phyloP scores from a whole-genome alignment of 2,329 filamentous ascomycete species.

The Emergomyces pasteurianus region DNA sequence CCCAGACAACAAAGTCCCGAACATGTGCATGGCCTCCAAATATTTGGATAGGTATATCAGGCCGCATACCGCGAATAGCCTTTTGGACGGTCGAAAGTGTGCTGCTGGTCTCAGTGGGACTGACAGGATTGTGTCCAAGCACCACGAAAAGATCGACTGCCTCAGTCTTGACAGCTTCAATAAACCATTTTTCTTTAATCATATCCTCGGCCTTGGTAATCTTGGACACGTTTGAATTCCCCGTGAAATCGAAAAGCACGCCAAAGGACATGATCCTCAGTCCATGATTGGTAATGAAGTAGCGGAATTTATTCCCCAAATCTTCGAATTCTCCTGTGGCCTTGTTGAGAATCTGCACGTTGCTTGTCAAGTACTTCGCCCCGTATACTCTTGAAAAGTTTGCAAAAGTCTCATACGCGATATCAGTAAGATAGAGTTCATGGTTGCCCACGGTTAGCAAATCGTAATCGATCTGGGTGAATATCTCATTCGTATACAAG shows the following conservation, averaged over 20 bases:
- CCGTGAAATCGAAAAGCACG: conserved; percentile 39
- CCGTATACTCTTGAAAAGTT: conserved; percentile 48
- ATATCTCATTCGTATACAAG: conserved; percentile 41
- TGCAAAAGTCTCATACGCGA: conserved; percentile 50
- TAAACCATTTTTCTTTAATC: conserved; percentile 48
- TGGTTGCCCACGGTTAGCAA: conserved; percentile 49
- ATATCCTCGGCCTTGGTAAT: conserved; percentile 44
- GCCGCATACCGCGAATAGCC: conserved; percentile 46
- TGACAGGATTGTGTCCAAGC: conserved; percentile 51
- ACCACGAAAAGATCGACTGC: conserved; percentile 54
- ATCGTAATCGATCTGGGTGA: conserved; percentile 43
- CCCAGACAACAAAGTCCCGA: conserved; percentile 53
- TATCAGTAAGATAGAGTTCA: conserved; percentile 51
- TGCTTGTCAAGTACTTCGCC: conserved; percentile 42
- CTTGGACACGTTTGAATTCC: conserved; percentile 50
- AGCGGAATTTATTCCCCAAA: conserved; percentile 37
- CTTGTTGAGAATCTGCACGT: conserved; percentile 39
- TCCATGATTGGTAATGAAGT: conserved; percentile 39
- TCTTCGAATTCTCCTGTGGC: conserved; percentile 33
- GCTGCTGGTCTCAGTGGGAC: conserved; percentile 31
- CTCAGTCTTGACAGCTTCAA: conserved; percentile 42
- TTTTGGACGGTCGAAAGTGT: conserved; percentile 41
- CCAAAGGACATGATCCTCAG: conserved; percentile 43
- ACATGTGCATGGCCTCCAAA: conserved; percentile 56
- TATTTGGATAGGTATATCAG: conserved; percentile 49